A percentile compares a stretch with the other conserved stretches of the same genome.
Evolutionary conservation across 257 asterid species (phyloP).

Genomic region (Plectranthus barbatus): DNA sequence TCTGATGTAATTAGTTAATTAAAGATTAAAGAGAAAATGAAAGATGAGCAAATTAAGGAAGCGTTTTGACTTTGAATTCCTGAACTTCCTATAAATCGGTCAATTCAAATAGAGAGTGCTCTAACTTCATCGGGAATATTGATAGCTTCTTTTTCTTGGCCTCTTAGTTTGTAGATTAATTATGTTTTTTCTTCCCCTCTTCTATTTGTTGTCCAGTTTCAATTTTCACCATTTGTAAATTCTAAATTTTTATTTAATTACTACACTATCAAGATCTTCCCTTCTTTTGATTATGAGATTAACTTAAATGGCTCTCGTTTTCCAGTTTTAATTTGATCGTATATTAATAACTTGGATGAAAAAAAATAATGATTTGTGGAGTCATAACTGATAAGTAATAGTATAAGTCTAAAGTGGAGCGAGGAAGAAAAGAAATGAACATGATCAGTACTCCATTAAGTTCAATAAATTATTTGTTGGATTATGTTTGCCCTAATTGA

Average conservation of each 20-base stretch:
- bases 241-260: conserved; percentile 9
- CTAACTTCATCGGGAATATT: not conserved
- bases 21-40: no score
- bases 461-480: not conserved
- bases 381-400: no score
- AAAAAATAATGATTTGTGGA: not conserved
- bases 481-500: no score
- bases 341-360: not conserved
- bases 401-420: no score
- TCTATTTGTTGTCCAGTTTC: no score
- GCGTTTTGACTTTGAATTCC: no score
- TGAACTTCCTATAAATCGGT: no score
- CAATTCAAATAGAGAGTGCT: conserved; percentile 2
- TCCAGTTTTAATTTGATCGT: not conserved
- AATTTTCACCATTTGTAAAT: conserved; percentile 9
- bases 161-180: conserved; percentile 4
- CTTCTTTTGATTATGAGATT: not conserved
- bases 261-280: not conserved
- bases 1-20: no score
- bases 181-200: no score
- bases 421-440: no score
- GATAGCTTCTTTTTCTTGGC: not conserved
- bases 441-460: not conserved
- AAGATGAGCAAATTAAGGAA: no score
- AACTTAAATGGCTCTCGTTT: not conserved